A percentile compares a stretch with the other conserved stretches of the same genome.
phyloP scores from a whole-genome alignment of 108 stramenopile genomes.

The Discostella pseudostelligera region DNA sequence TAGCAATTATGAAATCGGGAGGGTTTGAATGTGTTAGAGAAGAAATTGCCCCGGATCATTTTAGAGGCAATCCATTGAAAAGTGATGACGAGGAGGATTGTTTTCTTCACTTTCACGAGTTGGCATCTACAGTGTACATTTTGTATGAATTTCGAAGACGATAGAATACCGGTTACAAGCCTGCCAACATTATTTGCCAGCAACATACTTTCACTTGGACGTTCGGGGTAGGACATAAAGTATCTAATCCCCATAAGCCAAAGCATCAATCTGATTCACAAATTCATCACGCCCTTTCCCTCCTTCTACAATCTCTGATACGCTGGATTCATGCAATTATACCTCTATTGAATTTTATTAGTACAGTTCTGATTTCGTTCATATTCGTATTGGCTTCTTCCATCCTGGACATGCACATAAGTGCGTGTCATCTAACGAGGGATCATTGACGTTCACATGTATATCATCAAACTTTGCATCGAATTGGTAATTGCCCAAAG shows the following conservation, averaged over 20 bases:
- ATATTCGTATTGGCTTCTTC: slow-evolving; percentile 34
- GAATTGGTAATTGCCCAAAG: slow-evolving; percentile 53
- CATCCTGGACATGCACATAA: slow-evolving; percentile 77
- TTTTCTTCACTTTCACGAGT: slow-evolving; percentile 82
- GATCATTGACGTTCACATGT: slow-evolving; percentile 63
- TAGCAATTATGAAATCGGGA: slow-evolving; percentile 51
- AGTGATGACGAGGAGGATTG: slow-evolving; percentile 57
- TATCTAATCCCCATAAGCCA: slow-evolving; percentile 49
- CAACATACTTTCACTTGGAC: too few relatives aligned
- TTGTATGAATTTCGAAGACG: slow-evolving; percentile 69
- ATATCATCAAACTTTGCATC: slow-evolving; percentile 54
- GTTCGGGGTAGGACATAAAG: background rate
- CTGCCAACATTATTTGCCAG: too few relatives aligned
- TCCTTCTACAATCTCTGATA: slow-evolving; percentile 46
- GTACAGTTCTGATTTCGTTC: too few relatives aligned
- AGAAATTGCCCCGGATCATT: slow-evolving; percentile 24
- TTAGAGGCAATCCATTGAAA: slow-evolving; percentile 35
- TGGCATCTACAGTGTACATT: slow-evolving; percentile 59
- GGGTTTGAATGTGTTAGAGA: slow-evolving; percentile 24
- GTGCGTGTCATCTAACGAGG: slow-evolving; percentile 57
- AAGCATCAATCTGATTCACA: slow-evolving; percentile 51
- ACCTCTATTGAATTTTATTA: too few relatives aligned
- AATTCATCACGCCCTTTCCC: slow-evolving; percentile 53
- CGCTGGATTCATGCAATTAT: too few relatives aligned
- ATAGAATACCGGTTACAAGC: background rate